Evolutionary conservation across 179 eudicot species (phyloP).

Genomic region (Camellia oleifera): DNA sequence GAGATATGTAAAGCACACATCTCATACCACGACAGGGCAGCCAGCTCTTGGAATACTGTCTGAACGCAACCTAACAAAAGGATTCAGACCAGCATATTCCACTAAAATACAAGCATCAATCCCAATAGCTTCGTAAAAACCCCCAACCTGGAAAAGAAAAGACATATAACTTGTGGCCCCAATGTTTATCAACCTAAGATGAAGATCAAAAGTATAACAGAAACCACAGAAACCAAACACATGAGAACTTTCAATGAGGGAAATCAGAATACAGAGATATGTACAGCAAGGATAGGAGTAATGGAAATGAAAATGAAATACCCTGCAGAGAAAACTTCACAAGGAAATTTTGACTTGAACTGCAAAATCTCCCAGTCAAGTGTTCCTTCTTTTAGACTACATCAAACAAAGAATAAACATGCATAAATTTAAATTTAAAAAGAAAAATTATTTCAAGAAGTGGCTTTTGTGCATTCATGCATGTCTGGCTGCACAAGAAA

Average conservation of each 20-base stretch:
- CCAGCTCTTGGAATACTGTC: constrained; percentile 98
- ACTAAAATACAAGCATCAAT: constrained; percentile 95
- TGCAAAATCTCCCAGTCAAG: constrained; percentile 89
- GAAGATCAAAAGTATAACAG: not conserved
- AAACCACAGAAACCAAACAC: not conserved
- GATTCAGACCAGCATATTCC: constrained; percentile 96
- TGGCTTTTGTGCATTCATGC: not conserved
- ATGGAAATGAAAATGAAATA: constrained; percentile 33
- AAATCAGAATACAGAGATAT: constrained; percentile 9
- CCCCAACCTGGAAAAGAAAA: constrained; percentile 67
- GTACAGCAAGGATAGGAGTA: not conserved
- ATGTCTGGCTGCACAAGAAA: not conserved
- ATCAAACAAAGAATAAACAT: not conserved
- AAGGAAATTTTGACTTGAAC: constrained; percentile 94
- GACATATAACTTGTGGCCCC: not conserved
- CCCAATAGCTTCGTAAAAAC: constrained; percentile 95
- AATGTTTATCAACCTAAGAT: not conserved
- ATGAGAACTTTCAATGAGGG: not conserved
- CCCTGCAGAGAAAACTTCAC: constrained; percentile 96
- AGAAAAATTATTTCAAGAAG: not conserved
- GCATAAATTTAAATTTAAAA: not conserved
- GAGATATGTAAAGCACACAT: too few relatives aligned
- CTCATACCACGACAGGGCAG: constrained; percentile 87
- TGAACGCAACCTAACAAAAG: constrained; percentile 93
- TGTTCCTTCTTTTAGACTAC: constrained; percentile 93